phyloP scores from a whole-genome alignment of 1,139 yeast genomes.

The Blastobotrys petasosporus region DNA sequence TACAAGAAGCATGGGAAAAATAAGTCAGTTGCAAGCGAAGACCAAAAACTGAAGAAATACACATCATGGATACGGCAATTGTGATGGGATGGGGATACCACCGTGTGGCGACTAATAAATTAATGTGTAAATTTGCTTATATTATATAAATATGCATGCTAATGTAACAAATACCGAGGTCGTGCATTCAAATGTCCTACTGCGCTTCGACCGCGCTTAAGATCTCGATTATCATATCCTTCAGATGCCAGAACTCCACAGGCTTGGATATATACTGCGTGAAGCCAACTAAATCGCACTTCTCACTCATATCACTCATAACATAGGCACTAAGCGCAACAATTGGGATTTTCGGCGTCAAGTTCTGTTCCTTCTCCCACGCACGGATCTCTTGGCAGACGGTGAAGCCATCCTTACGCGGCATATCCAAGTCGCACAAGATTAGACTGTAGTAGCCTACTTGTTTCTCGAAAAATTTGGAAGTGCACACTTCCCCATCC shows the following conservation, averaged over 20 bases:
- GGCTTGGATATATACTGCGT: conserved; percentile 76
- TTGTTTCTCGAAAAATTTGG: conserved; percentile 36
- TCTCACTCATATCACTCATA: conserved; percentile 74
- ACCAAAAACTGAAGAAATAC: neutral
- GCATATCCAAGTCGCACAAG: conserved; percentile 81
- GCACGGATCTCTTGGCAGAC: conserved; percentile 70
- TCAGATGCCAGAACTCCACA: conserved; percentile 29
- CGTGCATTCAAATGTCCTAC: neutral
- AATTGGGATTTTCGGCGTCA: conserved; percentile 58
- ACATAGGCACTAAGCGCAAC: conserved; percentile 81
- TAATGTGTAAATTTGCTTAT: neutral
- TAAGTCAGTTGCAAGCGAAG: no score
- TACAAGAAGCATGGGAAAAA: no score
- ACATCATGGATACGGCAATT: conserved; percentile 7
- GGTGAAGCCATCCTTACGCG: conserved; percentile 78
- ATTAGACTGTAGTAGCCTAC: conserved; percentile 53
- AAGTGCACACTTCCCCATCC: conserved; percentile 64
- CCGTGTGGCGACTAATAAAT: no score
- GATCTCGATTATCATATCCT: conserved; percentile 19
- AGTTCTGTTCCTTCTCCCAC: conserved; percentile 64
- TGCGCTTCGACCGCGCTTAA: conserved; percentile 12
- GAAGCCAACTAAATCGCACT: conserved; percentile 69
- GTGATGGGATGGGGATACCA: neutral
- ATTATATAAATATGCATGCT: neutral
- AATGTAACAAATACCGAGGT: neutral